phyloP scores from a whole-genome alignment of 306 rosid species.

The Morella rubra region DNA sequence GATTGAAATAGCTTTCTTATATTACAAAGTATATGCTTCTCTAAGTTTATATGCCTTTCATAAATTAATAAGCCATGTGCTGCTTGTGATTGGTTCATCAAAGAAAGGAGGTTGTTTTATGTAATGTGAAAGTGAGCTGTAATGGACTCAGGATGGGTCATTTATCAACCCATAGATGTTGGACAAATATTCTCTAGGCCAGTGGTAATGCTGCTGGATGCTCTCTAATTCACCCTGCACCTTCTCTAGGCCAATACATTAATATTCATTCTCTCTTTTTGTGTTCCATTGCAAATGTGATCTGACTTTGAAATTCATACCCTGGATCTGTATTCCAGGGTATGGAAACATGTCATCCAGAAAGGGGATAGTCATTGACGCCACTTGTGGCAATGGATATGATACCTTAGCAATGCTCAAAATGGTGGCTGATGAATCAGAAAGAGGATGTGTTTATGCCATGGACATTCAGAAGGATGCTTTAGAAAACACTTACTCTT shows the following conservation, averaged over 20 bases:
- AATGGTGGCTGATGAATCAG: conserved; percentile 75
- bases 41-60: background rate
- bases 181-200: background rate
- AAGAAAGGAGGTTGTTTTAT: background rate
- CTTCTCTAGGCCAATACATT: background rate
- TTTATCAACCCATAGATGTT: background rate
- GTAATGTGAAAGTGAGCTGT: background rate
- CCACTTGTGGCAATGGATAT: conserved; percentile 90
- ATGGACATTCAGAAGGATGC: conserved; percentile 83
- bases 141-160: background rate
- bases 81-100: background rate
- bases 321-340: conserved; percentile 43
- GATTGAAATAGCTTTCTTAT: background rate
- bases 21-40: background rate
- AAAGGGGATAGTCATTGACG: conserved; percentile 85
- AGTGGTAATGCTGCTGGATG: background rate
- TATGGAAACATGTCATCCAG: conserved; percentile 66
- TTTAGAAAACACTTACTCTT: conserved; percentile 52
- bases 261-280: background rate
- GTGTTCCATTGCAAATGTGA: background rate
- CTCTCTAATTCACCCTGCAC: background rate
- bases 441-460: conserved; percentile 58
- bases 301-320: conserved; percentile 14
- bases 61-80: background rate
- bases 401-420: conserved; percentile 76